Percentiles rank a stretch among this genome's conserved stretches.
Conservation (phyloP, 805 yeast genomes). For the Wickerhamomyces hampshirensis region DNA sequence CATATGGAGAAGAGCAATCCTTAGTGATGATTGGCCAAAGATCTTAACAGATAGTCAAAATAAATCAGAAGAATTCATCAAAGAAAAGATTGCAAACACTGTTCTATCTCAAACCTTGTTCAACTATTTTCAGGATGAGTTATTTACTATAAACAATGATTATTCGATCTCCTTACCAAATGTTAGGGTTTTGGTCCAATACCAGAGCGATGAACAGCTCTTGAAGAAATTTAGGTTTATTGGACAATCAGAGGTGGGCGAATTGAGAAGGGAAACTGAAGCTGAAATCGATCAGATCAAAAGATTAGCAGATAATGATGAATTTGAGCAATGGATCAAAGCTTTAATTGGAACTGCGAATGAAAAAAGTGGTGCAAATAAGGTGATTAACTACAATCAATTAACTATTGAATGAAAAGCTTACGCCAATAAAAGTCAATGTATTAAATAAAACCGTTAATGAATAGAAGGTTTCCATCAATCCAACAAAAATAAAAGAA, state of each 20-base stretch:
- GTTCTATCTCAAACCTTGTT: constrained; percentile 42
- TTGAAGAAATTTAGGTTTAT: constrained; percentile 20
- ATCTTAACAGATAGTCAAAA: constrained; percentile 30
- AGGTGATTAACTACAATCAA: constrained; percentile 33
- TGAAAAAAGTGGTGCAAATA: constrained; percentile 28
- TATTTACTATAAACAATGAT: constrained; percentile 24
- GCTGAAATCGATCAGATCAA: constrained; percentile 20
- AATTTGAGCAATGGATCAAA: constrained; percentile 27
- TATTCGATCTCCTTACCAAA: constrained; percentile 28
- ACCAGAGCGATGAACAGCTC: constrained; percentile 17
- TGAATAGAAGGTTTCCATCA: neutral
- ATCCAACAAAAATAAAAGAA: neutral
- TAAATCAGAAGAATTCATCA: constrained; percentile 37
- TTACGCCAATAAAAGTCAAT: constrained; percentile 7
- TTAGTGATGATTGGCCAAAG: constrained; percentile 47
- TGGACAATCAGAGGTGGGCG: constrained; percentile 20
- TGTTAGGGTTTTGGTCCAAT: constrained; percentile 8
- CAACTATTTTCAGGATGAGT: constrained; percentile 29
- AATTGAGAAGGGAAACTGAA: constrained; percentile 19
- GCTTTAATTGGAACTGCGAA: constrained; percentile 34
- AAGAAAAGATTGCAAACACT: constrained; percentile 36
- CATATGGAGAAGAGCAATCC: constrained; percentile 59
- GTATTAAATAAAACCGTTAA: neutral
- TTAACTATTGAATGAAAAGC: constrained; percentile 19
- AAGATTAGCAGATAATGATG: constrained; percentile 7